Evolutionary conservation across 148 eudicot genomes (phyloP), one percentile per base, ranked within the genome.

Genomic region (Rhododendron simsii): DNA sequence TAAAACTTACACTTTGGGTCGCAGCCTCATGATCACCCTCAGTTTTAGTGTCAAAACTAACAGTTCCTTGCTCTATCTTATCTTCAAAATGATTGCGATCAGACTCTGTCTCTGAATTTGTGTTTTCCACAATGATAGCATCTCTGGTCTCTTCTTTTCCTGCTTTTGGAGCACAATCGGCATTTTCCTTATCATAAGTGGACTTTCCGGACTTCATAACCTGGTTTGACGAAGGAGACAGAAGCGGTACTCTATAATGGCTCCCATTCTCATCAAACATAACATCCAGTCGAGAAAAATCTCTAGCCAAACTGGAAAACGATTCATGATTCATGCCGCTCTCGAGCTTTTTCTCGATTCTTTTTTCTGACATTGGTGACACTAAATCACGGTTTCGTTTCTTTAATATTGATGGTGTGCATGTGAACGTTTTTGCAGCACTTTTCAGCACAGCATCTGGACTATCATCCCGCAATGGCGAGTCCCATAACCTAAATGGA

Each of bases 281-380:
- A 81, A 91, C 93, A 83, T 93, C 99, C 81, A 92, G 83, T 69
- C 94, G 90, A 80, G 96, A 94, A 86, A 95, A 92, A 82, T 93
- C 95, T 77, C 87, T 89, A 48, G 91, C 87, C 93, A 94, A 90
- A 81, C 88, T 90, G 37, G 93, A 94, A 50, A 92, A 85, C 39
- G 92, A 53, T 30, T 87, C 91, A 87, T 90, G 94, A 86, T 87
- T 92, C 23, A 86, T 77, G 84, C 81, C 88, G 33, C 90, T 86
- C 71, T 93, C 98, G 5, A 87, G 86, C 89, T 93, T 97, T 84
- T 95, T 97, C 83, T 91, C 96, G 74, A 78, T 85, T 81, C 94
- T 92, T 90, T 92, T 93, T 88, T 97, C 99, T 44, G 99, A 93
- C 85, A 96, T 91, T 28, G 99, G 99, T 73, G 99, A 95, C 55